Evolutionary conservation across 2,329 filamentous ascomycete genomes (phyloP).

Genomic region (Leptographium flavum): DNA sequence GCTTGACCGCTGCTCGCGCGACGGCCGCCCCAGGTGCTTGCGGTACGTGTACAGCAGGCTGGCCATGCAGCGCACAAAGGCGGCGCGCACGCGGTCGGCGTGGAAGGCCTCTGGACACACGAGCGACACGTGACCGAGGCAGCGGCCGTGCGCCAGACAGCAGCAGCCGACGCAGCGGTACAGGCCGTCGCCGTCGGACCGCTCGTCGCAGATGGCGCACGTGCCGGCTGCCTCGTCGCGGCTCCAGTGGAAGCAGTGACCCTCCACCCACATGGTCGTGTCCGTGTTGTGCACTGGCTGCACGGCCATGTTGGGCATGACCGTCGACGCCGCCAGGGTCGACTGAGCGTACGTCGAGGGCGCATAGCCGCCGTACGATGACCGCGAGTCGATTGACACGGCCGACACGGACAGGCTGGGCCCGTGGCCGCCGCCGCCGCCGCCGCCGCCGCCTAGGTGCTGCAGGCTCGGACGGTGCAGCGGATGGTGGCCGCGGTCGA

Average conservation of each 20-base stretch:
- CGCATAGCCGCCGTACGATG: slow-evolving; percentile 56
- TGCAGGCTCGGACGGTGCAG: slow-evolving; percentile 58
- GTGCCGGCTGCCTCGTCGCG: slow-evolving; percentile 41
- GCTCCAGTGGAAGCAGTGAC: slow-evolving; percentile 62
- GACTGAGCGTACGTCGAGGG: slow-evolving; percentile 76
- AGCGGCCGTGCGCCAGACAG: slow-evolving; percentile 41
- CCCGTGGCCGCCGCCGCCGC: slow-evolving; percentile 21
- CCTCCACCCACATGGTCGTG: slow-evolving; percentile 70
- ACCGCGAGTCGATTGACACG: slow-evolving; percentile 48
- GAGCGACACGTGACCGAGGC: slow-evolving; percentile 47
- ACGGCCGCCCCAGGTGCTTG: slow-evolving; percentile 45
- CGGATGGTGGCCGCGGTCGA: slow-evolving; percentile 50
- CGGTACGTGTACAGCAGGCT: slow-evolving; percentile 53
- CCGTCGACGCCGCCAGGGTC: slow-evolving; percentile 71
- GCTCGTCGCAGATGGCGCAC: slow-evolving; percentile 67
- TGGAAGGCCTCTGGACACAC: slow-evolving; percentile 50
- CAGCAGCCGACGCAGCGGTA: slow-evolving; percentile 59
- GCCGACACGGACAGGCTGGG: slow-evolving; percentile 44
- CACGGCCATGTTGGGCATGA: slow-evolving; percentile 74
- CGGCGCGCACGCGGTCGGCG: slow-evolving; percentile 44
- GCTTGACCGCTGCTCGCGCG: slow-evolving; percentile 43
- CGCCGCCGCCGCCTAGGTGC: slow-evolving; percentile 39
- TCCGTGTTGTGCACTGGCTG: slow-evolving; percentile 69
- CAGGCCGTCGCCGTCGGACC: slow-evolving; percentile 54
- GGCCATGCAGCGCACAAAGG: slow-evolving; percentile 52